A percentile compares a stretch with the other conserved stretches of the same genome.
Conservation (phyloP, 2,329 filamentous ascomycete genomes). For the Stachybotrys echinatus region DNA sequence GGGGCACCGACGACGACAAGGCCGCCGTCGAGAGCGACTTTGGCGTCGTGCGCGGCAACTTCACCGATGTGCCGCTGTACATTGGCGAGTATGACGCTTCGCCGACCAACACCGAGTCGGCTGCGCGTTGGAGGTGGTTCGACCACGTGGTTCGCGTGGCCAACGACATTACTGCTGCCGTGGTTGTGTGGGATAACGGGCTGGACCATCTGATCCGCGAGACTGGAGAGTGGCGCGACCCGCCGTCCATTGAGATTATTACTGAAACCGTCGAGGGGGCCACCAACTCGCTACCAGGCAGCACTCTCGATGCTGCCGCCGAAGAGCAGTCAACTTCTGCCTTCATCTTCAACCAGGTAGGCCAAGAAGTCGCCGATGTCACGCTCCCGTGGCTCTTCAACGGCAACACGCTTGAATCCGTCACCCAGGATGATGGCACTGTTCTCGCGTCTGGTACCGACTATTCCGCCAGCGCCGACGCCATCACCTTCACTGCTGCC, state of each 20-base stretch:
- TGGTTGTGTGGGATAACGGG: slow-evolving; percentile 56
- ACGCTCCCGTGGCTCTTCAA: slow-evolving; percentile 47
- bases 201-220: slow-evolving; percentile 47
- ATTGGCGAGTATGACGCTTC: slow-evolving; percentile 54
- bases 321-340: slow-evolving; percentile 44
- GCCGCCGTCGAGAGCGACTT: slow-evolving; percentile 43
- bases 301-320: slow-evolving; percentile 40
- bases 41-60: slow-evolving; percentile 44
- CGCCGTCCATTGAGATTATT: slow-evolving; percentile 40
- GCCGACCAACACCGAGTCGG: slow-evolving; percentile 43
- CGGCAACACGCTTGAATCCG: slow-evolving; percentile 37
- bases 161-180: slow-evolving; percentile 41
- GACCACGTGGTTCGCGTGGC: slow-evolving; percentile 47
- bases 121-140: slow-evolving; percentile 53
- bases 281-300: slow-evolving; percentile 43
- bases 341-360: slow-evolving; percentile 48
- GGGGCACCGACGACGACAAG: slow-evolving; percentile 52
- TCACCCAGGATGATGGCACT: slow-evolving; percentile 11
- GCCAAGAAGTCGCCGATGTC: slow-evolving; percentile 33
- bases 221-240: slow-evolving; percentile 44
- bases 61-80: slow-evolving; percentile 48
- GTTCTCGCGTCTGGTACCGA: slow-evolving; percentile 32
- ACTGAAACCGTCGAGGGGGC: slow-evolving; percentile 35
- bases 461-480: slow-evolving; percentile 38
- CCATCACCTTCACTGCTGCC: slow-evolving; percentile 39